Percentiles rank a stretch among this genome's conserved stretches.
Evolutionary conservation across 2,329 filamentous ascomycete species (phyloP).

Genomic region (Phialophora expanda): DNA sequence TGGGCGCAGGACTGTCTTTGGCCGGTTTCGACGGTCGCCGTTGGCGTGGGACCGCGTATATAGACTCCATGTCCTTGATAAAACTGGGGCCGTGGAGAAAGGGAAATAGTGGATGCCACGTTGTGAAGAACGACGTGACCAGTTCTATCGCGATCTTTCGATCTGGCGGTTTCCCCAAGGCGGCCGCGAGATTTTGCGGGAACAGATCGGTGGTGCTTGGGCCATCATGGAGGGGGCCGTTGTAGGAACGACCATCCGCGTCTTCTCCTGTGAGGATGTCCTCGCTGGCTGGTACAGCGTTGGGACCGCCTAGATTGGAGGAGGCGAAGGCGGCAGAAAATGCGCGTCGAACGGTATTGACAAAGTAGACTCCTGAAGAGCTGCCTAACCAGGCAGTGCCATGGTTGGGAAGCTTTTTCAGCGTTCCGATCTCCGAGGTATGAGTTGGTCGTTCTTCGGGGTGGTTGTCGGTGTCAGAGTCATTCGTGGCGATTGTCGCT

Average conservation of each 20-base stretch:
- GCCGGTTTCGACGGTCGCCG: constrained; percentile 43
- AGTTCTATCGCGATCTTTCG: constrained; percentile 48
- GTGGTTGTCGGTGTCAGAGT: constrained; percentile 33
- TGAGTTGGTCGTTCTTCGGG: constrained; percentile 39
- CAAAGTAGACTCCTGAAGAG: constrained; percentile 60
- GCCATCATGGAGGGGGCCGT: constrained; percentile 36
- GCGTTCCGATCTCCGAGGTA: constrained; percentile 50
- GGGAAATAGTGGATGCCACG: constrained; percentile 60
- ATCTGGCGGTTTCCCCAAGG: constrained; percentile 39
- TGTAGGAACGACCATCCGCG: constrained; percentile 38
- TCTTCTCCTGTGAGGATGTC: constrained; percentile 41
- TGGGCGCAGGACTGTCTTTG: constrained; percentile 22
- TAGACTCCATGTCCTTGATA: constrained; percentile 51
- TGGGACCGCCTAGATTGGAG: constrained; percentile 31
- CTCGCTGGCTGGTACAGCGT: constrained; percentile 39
- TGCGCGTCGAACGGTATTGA: constrained; percentile 60
- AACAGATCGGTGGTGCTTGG: constrained; percentile 38
- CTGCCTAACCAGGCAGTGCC: constrained; percentile 60
- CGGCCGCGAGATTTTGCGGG: constrained; percentile 42
- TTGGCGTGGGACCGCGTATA: constrained; percentile 44
- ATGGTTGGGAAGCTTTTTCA: constrained; percentile 50
- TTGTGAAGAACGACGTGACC: constrained; percentile 57
- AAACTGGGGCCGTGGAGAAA: constrained; percentile 59
- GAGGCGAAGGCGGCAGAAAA: constrained; percentile 49
- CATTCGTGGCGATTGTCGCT: constrained; percentile 27